These are phyloP conservation scores for Candida oleophila DNA, from an alignment of 805 yeast species.

Conservation along the genomic window DNA sequence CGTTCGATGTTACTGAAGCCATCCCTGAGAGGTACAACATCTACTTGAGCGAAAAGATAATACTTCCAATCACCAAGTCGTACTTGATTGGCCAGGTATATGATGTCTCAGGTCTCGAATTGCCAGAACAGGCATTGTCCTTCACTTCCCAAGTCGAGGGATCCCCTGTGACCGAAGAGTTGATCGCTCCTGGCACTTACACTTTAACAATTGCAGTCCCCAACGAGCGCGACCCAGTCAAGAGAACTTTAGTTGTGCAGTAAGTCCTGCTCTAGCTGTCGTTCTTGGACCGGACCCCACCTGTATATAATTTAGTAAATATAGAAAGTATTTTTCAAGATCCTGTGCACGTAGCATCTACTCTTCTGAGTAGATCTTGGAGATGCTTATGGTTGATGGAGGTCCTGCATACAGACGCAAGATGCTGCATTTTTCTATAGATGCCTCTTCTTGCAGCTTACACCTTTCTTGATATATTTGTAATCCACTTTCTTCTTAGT, in stretches of 20 bases:
- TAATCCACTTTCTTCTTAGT: not conserved
- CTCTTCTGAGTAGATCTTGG: no score
- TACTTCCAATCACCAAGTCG: constrained; percentile 27
- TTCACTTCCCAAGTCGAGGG: constrained; percentile 5
- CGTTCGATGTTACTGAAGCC: constrained; percentile 30
- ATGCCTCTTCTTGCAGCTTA: not conserved
- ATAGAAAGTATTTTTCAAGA: not conserved
- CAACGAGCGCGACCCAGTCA: constrained; percentile 21
- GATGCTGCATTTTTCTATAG: no score
- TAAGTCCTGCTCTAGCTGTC: no score
- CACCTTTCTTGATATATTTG: not conserved
- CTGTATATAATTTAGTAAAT: not conserved
- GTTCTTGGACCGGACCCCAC: not conserved
- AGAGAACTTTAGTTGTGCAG: constrained; percentile 7
- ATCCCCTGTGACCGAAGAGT: constrained; percentile 12
- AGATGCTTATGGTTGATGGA: no score
- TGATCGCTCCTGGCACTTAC: constrained; percentile 26
- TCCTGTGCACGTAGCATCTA: no score
- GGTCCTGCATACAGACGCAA: no score
- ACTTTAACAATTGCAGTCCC: constrained; percentile 26
- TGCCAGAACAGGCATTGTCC: constrained; percentile 24
- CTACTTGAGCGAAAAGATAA: constrained; percentile 11
- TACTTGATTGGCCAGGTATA: constrained; percentile 22
- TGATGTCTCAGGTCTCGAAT: constrained; percentile 30
- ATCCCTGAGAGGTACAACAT: constrained; percentile 25